These are phyloP conservation scores for Aspergillus baeticus DNA, from an alignment of 495 filamentous ascomycete genomes.

Conservation along the genomic window DNA sequence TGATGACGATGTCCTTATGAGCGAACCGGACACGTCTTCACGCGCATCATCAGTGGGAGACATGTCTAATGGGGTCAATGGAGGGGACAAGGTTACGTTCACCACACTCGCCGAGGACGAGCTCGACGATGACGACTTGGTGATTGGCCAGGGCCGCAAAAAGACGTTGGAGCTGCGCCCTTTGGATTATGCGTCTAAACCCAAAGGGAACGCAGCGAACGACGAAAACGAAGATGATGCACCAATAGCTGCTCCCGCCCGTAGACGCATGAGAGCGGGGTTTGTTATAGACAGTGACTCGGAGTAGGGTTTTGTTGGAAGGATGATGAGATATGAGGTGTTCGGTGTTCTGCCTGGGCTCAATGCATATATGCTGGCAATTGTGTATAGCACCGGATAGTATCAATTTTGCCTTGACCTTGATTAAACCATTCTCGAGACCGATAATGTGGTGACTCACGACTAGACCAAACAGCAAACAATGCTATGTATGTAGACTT, in stretches of 20 bases:
- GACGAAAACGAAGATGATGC: constrained; percentile 36
- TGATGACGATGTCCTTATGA: constrained; percentile 38
- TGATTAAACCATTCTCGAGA: too few species aligned
- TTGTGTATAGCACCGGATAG: not conserved
- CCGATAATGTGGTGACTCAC: too few species aligned
- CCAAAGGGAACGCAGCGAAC: constrained; percentile 7
- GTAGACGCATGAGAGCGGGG: constrained; percentile 42
- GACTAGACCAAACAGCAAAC: too few species aligned
- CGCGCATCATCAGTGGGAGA: not conserved
- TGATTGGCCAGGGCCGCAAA: constrained; percentile 30
- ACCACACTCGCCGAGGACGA: constrained; percentile 34
- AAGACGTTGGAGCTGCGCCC: constrained; percentile 9
- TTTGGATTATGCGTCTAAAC: constrained; percentile 6
- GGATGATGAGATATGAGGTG: constrained; percentile 32
- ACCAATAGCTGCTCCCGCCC: constrained; percentile 26
- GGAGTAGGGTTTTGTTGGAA: constrained; percentile 28
- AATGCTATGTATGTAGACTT: too few species aligned
- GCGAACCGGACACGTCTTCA: constrained; percentile 25
- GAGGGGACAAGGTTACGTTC: constrained; percentile 29
- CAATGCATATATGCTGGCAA: not conserved
- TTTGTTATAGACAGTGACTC: constrained; percentile 55
- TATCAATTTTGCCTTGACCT: too few species aligned
- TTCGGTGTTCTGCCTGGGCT: constrained; percentile 16
- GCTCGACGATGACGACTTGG: constrained; percentile 38
- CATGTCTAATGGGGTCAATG: constrained; percentile 22